Base-by-base conservation (phyloP, 495 filamentous ascomycete genomes). In the Acidomyces sp. region DNA sequence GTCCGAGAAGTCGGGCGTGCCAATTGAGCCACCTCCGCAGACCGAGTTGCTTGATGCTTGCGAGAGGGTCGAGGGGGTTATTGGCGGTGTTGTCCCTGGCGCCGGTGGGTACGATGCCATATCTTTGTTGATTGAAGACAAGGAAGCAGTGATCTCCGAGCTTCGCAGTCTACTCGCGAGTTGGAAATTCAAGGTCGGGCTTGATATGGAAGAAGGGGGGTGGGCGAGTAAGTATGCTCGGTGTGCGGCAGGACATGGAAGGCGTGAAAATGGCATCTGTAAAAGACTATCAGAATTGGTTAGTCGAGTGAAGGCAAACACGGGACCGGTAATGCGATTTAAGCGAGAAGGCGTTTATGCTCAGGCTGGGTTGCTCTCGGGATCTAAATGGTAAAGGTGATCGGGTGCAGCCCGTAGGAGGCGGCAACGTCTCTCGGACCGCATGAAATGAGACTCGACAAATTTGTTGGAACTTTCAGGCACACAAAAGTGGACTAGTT, bases 21-120 rank as follows among this genome's bases (percentile, higher is more conserved):
- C 86, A 1, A 87, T 97, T 47, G 90, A 97, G 64, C 90, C 90
- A 0, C 68, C 67, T 18, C 77, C 77, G 33, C 92, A 96, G 67
- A 93, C 83, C 6, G 70, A 70, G 51, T 63, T 97, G 45, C 62
- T 97, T 27, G 80, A 97, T 61, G 79, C 75, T 28, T 67, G 82
- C 38, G 74, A 70, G 15, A 56, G 59, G 16, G 58, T 95, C 2
- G 70, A 78, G 0, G 92, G 92, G 11, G 84, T 96, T 5, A 69
- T 85, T 40, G 90, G 85, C 1, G 88, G 86, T 6, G 85, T 96
- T 2, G 92, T 94, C 0, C 90, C 90, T 3, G 90, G 90, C 2
- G 90, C 90, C 5, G 90, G 90, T 20, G 90, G 90, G 2, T 95
- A 80, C 55, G 90, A 97, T 71, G 90, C 90, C 3, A 70, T 93